Evolutionary conservation across 2,329 filamentous ascomycete genomes (phyloP).

Genomic region (Ophiostoma ips): DNA sequence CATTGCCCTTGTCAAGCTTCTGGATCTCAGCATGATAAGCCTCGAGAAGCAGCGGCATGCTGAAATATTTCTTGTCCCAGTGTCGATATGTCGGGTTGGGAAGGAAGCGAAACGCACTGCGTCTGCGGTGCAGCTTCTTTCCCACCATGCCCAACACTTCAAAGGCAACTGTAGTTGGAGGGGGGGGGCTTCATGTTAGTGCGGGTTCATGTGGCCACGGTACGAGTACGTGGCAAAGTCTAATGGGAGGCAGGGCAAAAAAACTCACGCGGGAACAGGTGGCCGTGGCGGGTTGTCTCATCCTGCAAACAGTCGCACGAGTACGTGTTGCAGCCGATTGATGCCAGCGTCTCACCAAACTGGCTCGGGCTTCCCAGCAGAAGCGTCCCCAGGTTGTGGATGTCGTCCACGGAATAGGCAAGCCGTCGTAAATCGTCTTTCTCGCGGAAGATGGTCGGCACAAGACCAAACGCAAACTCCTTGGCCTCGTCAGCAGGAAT

Average conservation of each 20-base stretch:
- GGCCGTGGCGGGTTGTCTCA: constrained; percentile 26
- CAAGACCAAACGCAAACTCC: constrained; percentile 40
- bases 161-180: constrained; percentile 40
- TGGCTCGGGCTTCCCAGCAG: constrained; percentile 35
- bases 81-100: constrained; percentile 41
- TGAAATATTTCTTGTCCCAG: constrained; percentile 39
- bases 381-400: constrained; percentile 28
- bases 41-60: constrained; percentile 23
- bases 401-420: constrained; percentile 25
- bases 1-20: not conserved
- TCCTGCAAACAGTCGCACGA: constrained; percentile 32
- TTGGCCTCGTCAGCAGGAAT: constrained; percentile 40
- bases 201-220: too few species aligned
- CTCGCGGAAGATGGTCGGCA: constrained; percentile 38
- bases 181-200: too few species aligned
- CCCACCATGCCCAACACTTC: constrained; percentile 46
- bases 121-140: constrained; percentile 32
- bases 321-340: constrained; percentile 39
- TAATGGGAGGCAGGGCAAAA: not conserved
- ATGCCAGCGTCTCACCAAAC: constrained; percentile 36
- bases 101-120: constrained; percentile 37
- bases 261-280: constrained; percentile 36
- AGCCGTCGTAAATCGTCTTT: constrained; percentile 26
- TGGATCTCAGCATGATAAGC: not conserved
- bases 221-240: not conserved